Base-by-base conservation (phyloP, 1,284 basidiomycete species). In the Moesziomyces sp. region DNA sequence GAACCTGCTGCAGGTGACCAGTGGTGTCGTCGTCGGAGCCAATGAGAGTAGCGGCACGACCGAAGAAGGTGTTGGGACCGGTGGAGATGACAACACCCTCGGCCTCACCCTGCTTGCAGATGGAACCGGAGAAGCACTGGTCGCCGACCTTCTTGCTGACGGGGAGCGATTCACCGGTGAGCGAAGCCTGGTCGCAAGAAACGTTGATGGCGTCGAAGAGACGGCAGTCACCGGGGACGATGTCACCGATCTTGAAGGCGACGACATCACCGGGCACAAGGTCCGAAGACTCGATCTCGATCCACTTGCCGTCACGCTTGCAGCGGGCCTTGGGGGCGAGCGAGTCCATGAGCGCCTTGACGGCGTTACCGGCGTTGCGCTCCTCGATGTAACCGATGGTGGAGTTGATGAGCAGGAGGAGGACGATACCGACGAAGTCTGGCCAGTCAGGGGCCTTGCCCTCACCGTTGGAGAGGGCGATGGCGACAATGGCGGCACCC, bases 281-380 rank as follows among this genome's bases (percentile, higher is more conserved):
- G 43, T 91, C 88, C 3, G 89, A 87, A 13, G 95, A 98, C 76
- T 94, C 90, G 46, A 88, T 86, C 51, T 70, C 58, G 46, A 67
- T 58, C 83, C 83, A 83, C 42, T 58, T 63, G 46, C 90, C 91
- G 75, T 93, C 89, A 23, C 90, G 87, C 45, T 75, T 75, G 58
- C 56, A 58, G 86, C 91, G 92, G 42, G 95, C 95, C 88, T 97
- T 97, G 85, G 94, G 96, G 21, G 96, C 95, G 75, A 98, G 92
- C 18, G 95, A 97, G 85, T 97, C 95, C 95, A 97, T 98, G 77
- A 98, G 92, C 14, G 94, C 94, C 88, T 97, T 97, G 87, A 98
- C 95, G 43, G 95, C 95, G 86, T 98, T 97, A 86, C 95, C 95
- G 54, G 95, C 95, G 83, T 93, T 93, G 67, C 91, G 89, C 86